Evolutionary conservation across 306 rosid species (phyloP).

Genomic region (Quercus aquifolioides): DNA sequence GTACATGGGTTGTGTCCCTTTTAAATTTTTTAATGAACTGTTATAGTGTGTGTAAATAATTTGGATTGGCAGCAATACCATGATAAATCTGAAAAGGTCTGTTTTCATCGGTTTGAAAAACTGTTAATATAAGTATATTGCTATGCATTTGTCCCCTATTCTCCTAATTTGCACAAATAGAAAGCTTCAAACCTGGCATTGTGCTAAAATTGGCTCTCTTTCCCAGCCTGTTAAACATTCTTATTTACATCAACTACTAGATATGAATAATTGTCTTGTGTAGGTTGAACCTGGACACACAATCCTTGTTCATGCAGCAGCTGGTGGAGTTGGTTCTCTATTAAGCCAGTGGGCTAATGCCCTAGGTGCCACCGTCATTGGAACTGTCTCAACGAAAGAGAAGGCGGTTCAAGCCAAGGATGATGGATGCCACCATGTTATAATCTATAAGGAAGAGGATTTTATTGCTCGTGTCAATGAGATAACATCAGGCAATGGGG

Average conservation of each 20-base stretch:
- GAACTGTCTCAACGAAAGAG: conserved; percentile 76
- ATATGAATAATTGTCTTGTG: neutral
- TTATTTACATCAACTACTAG: neutral
- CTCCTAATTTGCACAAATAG: neutral
- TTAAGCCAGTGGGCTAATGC: conserved; percentile 91
- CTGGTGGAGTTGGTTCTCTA: conserved; percentile 96
- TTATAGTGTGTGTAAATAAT: neutral
- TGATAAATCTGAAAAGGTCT: neutral
- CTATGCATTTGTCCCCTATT: neutral
- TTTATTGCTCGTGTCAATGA: conserved; percentile 77
- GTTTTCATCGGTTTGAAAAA: neutral
- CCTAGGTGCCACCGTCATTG: conserved; percentile 90
- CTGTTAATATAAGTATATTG: neutral
- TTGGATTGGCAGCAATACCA: neutral
- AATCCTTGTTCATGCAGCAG: conserved; percentile 87
- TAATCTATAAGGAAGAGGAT: conserved; percentile 65
- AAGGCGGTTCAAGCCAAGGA: conserved; percentile 91
- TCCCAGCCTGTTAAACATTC: neutral
- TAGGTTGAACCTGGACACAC: conserved; percentile 85
- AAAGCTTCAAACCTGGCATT: neutral
- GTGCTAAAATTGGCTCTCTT: neutral
- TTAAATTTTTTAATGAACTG: no score
- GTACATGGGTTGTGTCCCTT: no score
- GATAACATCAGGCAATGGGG: conserved; percentile 79
- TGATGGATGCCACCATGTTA: conserved; percentile 89